Evolutionary conservation across 108 stramenopile species (phyloP).

Genomic region (Cyclotella kingstonii): DNA sequence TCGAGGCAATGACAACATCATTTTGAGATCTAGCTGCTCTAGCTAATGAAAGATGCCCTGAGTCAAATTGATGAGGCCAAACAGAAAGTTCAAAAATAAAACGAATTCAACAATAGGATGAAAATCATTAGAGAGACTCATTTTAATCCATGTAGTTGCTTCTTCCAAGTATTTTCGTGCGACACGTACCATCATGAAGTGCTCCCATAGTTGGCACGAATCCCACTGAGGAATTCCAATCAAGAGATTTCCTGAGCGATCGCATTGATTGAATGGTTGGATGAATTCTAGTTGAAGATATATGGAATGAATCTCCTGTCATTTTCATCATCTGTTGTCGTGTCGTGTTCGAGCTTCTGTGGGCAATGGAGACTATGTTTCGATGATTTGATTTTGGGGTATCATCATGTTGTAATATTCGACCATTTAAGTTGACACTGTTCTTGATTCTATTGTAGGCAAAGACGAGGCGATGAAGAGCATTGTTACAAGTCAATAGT

Average conservation of each 20-base stretch:
- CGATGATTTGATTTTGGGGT: too few species aligned
- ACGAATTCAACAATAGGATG: background rate
- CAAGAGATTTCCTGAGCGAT: slow-evolving; percentile 21
- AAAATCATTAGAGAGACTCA: background rate
- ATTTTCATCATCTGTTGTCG: slow-evolving; percentile 9
- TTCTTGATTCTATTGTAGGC: too few species aligned
- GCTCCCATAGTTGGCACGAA: slow-evolving; percentile 99
- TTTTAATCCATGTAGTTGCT: background rate
- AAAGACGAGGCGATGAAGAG: too few species aligned
- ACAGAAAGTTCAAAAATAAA: background rate
- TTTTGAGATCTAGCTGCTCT: slow-evolving; percentile 72
- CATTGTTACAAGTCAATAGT: too few species aligned
- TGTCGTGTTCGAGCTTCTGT: background rate
- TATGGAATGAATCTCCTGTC: slow-evolving; percentile 1
- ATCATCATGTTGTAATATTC: too few species aligned
- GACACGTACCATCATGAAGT: slow-evolving; percentile 84
- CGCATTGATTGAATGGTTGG: slow-evolving; percentile 42
- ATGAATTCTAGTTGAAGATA: too few species aligned
- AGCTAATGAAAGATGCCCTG: slow-evolving; percentile 77
- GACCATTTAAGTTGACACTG: too few species aligned
- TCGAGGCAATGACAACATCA: slow-evolving; percentile 85
- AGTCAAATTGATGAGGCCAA: background rate
- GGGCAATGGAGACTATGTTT: too few species aligned
- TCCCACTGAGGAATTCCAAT: slow-evolving; percentile 55
- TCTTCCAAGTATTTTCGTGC: slow-evolving; percentile 1